These are phyloP conservation scores for Fragilaria crotonensis DNA, from an alignment of 108 stramenopile genomes.

Conservation along the genomic window DNA sequence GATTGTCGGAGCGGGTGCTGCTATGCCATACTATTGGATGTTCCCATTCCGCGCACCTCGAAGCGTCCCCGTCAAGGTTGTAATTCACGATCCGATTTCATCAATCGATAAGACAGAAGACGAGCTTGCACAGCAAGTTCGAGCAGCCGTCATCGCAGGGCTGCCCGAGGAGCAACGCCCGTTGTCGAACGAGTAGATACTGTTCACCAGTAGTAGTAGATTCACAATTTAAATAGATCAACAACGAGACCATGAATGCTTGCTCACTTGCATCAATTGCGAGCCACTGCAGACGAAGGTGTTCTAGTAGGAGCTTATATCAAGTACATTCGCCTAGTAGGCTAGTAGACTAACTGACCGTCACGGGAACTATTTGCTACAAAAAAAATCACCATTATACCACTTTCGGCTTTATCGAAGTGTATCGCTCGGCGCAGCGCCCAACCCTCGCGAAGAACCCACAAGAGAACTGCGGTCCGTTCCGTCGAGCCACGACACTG, in stretches of 20 bases:
- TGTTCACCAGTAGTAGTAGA: too few species aligned
- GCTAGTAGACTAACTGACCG: too few species aligned
- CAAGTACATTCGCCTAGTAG: background rate
- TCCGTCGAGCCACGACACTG: constrained; percentile 31
- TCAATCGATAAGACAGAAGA: constrained; percentile 73
- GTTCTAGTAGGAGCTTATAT: background rate
- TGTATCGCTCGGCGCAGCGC: constrained; percentile 30
- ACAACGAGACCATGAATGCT: too few species aligned
- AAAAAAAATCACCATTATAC: background rate
- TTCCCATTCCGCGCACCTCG: constrained; percentile 54
- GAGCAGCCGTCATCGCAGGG: constrained; percentile 61
- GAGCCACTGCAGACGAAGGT: too few species aligned
- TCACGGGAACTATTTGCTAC: too few species aligned
- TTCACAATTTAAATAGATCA: too few species aligned
- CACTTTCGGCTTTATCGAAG: too few species aligned
- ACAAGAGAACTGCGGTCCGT: constrained; percentile 1
- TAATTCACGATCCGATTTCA: constrained; percentile 75
- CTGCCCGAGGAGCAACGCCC: constrained; percentile 69
- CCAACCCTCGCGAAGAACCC: constrained; percentile 41
- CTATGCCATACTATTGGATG: constrained; percentile 76
- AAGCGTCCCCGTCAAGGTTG: constrained; percentile 37
- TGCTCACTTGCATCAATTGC: too few species aligned
- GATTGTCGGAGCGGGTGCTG: constrained; percentile 53
- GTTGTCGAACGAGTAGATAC: background rate
- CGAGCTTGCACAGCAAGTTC: constrained; percentile 62